These are phyloP conservation scores for Sodiomyces alkalinus DNA, from an alignment of 2,329 filamentous ascomycete species.

Conservation along the genomic window DNA sequence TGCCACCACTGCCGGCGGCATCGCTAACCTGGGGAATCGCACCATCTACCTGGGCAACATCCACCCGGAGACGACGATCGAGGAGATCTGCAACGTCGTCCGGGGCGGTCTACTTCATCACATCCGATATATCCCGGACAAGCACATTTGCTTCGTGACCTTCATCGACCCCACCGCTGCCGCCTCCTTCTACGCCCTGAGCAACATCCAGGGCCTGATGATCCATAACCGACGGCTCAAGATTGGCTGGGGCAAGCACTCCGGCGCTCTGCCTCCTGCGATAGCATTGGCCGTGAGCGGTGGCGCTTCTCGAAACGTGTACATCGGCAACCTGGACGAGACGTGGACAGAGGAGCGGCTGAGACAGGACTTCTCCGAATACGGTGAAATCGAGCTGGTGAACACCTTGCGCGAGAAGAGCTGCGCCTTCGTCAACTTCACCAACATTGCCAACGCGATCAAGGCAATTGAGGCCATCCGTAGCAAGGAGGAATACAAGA, in stretches of 20 bases:
- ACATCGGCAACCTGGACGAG: conserved; percentile 94
- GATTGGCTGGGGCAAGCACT: conserved; percentile 99
- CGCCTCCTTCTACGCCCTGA: conserved; percentile 92
- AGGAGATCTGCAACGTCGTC: conserved; percentile 99
- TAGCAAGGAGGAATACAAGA: conserved; percentile 87
- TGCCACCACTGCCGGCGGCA: conserved; percentile 87
- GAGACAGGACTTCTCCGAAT: conserved; percentile 92
- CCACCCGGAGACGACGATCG: conserved; percentile 94
- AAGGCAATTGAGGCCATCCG: conserved; percentile 96
- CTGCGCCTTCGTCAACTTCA: conserved; percentile 99
- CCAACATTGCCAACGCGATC: conserved; percentile 98
- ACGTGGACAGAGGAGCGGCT: conserved; percentile 93
- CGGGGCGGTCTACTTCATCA: conserved; percentile 90
- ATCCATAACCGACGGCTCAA: conserved; percentile 96
- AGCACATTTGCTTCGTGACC: conserved; percentile 99
- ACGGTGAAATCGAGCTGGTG: conserved; percentile 92
- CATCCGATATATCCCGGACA: conserved; percentile 97
- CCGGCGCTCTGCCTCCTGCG: conserved; percentile 83
- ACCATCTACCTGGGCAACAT: conserved; percentile 98
- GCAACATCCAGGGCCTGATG: conserved; percentile 96
- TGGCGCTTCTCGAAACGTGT: conserved; percentile 95
- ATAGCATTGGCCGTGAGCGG: conserved; percentile 93
- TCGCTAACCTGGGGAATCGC: conserved; percentile 93
- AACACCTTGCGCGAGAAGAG: conserved; percentile 97
- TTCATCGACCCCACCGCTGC: conserved; percentile 98